A percentile compares a stretch with the other conserved stretches of the same genome.
Conservation (phyloP, 306 rosid species). For the Cyclanthera cordifolia region DNA sequence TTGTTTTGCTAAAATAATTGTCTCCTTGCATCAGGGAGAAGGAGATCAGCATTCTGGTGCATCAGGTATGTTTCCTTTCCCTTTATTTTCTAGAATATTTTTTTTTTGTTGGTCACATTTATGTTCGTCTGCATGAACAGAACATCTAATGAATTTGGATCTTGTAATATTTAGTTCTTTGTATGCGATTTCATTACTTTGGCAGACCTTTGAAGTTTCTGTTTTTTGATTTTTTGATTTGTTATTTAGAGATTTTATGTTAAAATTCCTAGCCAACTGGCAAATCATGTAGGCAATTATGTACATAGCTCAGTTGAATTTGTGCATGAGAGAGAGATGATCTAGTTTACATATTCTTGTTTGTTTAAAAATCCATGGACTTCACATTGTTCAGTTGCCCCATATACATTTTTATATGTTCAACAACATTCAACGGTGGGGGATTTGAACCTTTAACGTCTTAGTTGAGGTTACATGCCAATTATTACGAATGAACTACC, state of each 20-base stretch:
- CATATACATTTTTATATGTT: too few species aligned
- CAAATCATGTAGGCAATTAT: not conserved
- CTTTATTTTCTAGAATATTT: not conserved
- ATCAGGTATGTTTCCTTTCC: constrained; percentile 40
- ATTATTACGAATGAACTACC: not conserved
- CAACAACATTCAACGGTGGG: too few species aligned
- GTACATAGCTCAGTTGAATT: not conserved
- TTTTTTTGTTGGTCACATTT: not conserved
- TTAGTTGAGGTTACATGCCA: too few species aligned
- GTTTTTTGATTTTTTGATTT: not conserved
- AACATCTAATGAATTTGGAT: not conserved
- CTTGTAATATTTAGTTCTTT: not conserved
- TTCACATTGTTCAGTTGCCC: not conserved
- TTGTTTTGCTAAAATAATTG: constrained; percentile 17
- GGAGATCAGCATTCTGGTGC: constrained; percentile 55
- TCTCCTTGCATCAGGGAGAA: constrained; percentile 44
- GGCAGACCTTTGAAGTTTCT: not conserved
- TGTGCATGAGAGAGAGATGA: not conserved
- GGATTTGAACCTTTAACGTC: too few species aligned
- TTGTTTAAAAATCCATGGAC: not conserved
- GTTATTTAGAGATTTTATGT: not conserved
- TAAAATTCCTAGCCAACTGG: not conserved
- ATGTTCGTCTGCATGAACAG: not conserved
- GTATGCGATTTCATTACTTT: not conserved
- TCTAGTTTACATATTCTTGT: not conserved